Conservation (phyloP, 2,329 filamentous ascomycete genomes). For the Sarocladium kiliense region DNA sequence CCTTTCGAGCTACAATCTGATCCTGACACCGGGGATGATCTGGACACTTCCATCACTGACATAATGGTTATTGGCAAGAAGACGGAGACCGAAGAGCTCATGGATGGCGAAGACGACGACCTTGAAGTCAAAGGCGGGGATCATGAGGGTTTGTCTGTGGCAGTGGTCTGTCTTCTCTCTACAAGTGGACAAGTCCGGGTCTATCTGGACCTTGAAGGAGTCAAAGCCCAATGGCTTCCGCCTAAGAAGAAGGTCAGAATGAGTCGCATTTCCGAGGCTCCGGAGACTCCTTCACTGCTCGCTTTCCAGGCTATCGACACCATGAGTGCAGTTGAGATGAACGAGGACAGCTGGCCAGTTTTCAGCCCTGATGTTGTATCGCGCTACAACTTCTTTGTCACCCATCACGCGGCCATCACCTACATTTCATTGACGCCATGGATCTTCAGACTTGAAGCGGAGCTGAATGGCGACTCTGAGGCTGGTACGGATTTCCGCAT, state of each 20-base stretch:
- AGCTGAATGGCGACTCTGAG: constrained; percentile 50
- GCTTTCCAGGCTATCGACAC: constrained; percentile 61
- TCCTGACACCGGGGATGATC: constrained; percentile 50
- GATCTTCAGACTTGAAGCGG: constrained; percentile 59
- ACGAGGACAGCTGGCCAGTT: constrained; percentile 54
- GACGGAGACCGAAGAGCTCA: constrained; percentile 53
- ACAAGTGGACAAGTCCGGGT: constrained; percentile 57
- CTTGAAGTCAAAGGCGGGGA: constrained; percentile 52
- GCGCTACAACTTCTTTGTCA: constrained; percentile 59
- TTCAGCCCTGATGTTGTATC: constrained; percentile 58
- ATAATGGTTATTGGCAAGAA: constrained; percentile 60
- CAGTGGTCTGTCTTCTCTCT: constrained; percentile 54
- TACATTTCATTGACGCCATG: constrained; percentile 56
- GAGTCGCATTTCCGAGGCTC: constrained; percentile 30
- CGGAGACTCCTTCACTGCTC: constrained; percentile 44
- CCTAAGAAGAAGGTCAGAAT: constrained; percentile 47
- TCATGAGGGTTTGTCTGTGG: constrained; percentile 54
- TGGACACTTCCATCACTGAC: constrained; percentile 53
- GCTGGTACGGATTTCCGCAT: constrained; percentile 58
- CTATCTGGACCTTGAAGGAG: constrained; percentile 56
- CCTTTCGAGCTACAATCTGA: constrained; percentile 55
- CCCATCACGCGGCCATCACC: constrained; percentile 55
- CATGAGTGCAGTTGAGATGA: constrained; percentile 48
- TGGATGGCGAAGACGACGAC: constrained; percentile 61
- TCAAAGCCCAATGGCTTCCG: constrained; percentile 63